phyloP scores from a whole-genome alignment of 2,329 filamentous ascomycete species.

The Metarhizium brunneum region DNA sequence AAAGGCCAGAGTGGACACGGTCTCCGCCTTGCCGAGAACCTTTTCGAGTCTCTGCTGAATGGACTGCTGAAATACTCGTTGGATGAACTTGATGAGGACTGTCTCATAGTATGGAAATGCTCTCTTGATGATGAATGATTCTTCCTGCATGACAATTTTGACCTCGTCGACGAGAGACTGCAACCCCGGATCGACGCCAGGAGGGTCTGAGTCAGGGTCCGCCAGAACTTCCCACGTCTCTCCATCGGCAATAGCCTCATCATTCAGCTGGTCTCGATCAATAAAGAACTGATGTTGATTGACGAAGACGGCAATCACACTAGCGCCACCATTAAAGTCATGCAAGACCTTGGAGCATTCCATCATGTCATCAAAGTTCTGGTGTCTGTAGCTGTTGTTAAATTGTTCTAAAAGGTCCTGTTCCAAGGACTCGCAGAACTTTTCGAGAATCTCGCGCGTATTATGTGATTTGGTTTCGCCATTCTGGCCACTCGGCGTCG shows the following conservation, averaged over 20 bases:
- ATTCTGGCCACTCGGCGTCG: constrained; percentile 37
- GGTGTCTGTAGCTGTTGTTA: constrained; percentile 89
- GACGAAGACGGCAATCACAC: constrained; percentile 91
- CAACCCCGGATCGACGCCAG: constrained; percentile 82
- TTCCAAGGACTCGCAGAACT: constrained; percentile 90
- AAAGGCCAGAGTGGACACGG: constrained; percentile 86
- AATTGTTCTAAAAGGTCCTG: constrained; percentile 94
- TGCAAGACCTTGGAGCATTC: constrained; percentile 90
- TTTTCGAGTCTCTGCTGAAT: constrained; percentile 93
- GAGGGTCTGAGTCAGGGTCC: constrained; percentile 86
- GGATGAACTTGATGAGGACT: constrained; percentile 84
- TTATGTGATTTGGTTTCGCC: constrained; percentile 42
- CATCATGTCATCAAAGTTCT: constrained; percentile 97
- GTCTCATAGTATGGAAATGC: constrained; percentile 96
- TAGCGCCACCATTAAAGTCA: constrained; percentile 93
- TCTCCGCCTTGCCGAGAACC: constrained; percentile 89
- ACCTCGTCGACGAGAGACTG: constrained; percentile 92
- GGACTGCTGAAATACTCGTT: constrained; percentile 94
- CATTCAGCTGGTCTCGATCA: constrained; percentile 82
- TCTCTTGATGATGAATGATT: constrained; percentile 91
- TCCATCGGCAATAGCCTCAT: constrained; percentile 68
- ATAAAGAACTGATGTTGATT: constrained; percentile 99
- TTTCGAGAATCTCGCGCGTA: constrained; percentile 86
- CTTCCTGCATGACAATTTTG: constrained; percentile 90
- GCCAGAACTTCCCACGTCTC: constrained; percentile 86